Percentiles rank a stretch among this genome's conserved stretches.
Evolutionary conservation across 2,329 filamentous ascomycete species (phyloP).

Genomic region (Colletotrichum chlorophyti): DNA sequence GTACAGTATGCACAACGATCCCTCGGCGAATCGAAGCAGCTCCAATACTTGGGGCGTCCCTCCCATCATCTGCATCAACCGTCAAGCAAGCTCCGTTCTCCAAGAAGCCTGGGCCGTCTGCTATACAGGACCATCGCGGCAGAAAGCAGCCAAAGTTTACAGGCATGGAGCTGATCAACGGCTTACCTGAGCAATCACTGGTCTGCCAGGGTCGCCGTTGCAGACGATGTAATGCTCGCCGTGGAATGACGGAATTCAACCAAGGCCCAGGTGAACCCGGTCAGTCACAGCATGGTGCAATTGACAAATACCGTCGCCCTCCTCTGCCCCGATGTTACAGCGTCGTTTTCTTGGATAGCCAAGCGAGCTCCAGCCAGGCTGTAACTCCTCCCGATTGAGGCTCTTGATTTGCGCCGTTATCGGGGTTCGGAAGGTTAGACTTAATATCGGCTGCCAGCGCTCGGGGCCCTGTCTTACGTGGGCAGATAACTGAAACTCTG

Average conservation of each 20-base stretch:
- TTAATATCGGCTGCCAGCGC: too few species aligned
- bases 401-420: background rate
- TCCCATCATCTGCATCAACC: background rate
- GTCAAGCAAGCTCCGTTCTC: background rate
- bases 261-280: slow-evolving; percentile 1
- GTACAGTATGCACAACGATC: too few species aligned
- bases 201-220: background rate
- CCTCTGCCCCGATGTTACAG: background rate
- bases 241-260: background rate
- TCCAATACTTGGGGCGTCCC: too few species aligned
- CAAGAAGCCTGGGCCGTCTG: slow-evolving; percentile 10
- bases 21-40: too few species aligned
- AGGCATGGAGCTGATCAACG: slow-evolving; percentile 9
- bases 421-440: too few species aligned
- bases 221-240: background rate
- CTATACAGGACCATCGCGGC: background rate
- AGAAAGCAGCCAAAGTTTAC: background rate
- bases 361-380: background rate
- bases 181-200: slow-evolving; percentile 6
- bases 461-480: too few species aligned
- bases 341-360: background rate
- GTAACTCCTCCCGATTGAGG: too few species aligned
- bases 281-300: background rate
- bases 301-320: slow-evolving; percentile 2
- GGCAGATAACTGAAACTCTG: too few species aligned